Evolutionary conservation across 2,329 filamentous ascomycete genomes (phyloP).

Genomic region (Sporothrix luriei): DNA sequence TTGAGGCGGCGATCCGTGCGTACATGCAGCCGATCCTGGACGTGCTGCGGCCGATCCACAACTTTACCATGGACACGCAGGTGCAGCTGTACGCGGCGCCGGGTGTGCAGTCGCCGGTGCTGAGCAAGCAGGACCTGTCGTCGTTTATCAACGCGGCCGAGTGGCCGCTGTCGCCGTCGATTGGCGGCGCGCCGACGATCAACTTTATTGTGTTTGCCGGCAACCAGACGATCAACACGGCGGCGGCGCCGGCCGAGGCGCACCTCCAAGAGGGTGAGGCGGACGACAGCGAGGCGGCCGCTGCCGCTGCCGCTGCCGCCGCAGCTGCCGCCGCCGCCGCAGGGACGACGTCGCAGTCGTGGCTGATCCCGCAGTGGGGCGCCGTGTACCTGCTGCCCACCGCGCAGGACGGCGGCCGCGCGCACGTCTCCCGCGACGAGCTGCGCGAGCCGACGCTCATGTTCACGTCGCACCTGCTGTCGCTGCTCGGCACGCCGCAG

Average conservation of each 20-base stretch:
- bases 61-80: conserved; percentile 95
- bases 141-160: conserved; percentile 97
- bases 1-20: conserved; percentile 75
- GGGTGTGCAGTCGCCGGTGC: conserved; percentile 62
- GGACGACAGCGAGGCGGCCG: conserved; percentile 43
- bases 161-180: conserved; percentile 93
- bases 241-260: conserved; percentile 9
- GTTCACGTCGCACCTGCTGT: conserved; percentile 87
- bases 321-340: conserved; percentile 32
- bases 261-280: not conserved
- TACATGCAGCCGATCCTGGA: conserved; percentile 82
- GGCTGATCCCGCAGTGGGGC: conserved; percentile 97
- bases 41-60: conserved; percentile 79
- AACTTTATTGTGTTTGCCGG: conserved; percentile 95
- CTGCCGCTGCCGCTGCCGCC: conserved; percentile 39
- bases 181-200: conserved; percentile 88
- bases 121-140: conserved; percentile 84
- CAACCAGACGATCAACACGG: conserved; percentile 66
- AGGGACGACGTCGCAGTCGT: conserved; percentile 61
- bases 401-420: conserved; percentile 45
- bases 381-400: conserved; percentile 62
- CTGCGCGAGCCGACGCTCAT: conserved; percentile 81
- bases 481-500: conserved; percentile 81
- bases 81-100: conserved; percentile 88
- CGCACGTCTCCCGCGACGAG: conserved; percentile 63